Conservation (phyloP, 2,329 filamentous ascomycete genomes). For the Coniochaeta sp. region DNA sequence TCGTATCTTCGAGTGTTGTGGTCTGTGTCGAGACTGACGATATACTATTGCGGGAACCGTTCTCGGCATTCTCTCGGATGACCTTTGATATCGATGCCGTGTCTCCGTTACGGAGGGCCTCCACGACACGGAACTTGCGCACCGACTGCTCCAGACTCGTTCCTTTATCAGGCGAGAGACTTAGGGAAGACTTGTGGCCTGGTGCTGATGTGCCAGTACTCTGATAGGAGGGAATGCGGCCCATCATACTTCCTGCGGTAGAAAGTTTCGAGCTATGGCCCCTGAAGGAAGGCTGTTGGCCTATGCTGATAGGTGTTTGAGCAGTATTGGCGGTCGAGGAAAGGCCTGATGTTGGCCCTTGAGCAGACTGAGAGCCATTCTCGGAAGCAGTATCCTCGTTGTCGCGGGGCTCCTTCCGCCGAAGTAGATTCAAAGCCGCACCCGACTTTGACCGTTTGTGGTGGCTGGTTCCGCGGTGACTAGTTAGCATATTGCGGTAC, state of each 20-base stretch:
- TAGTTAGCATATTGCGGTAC: neutral
- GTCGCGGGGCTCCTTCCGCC: neutral
- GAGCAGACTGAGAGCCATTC: conserved; percentile 29
- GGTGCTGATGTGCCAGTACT: conserved; percentile 23
- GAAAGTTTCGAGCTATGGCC: conserved; percentile 41
- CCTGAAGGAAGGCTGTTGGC: conserved; percentile 26
- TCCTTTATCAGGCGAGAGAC: conserved; percentile 29
- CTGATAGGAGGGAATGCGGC: conserved; percentile 31
- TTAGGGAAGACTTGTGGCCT: conserved; percentile 12
- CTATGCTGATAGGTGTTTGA: conserved; percentile 16
- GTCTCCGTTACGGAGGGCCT: conserved; percentile 84
- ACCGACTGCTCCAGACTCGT: conserved; percentile 83
- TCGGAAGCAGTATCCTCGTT: conserved; percentile 40
- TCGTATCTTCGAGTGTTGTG: conserved; percentile 66
- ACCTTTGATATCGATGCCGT: conserved; percentile 83
- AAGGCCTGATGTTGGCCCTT: conserved; percentile 12
- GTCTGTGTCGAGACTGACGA: conserved; percentile 40
- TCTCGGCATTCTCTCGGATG: conserved; percentile 59
- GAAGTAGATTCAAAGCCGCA: neutral
- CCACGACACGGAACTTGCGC: conserved; percentile 87
- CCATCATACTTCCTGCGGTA: conserved; percentile 28
- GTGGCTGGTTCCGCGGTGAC: neutral
- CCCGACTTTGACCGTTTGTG: conserved; percentile 1
- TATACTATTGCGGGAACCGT: conserved; percentile 46
- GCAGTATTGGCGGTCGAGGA: conserved; percentile 22